Evolutionary conservation across 306 rosid species (phyloP).

Genomic region (Oemleria cerasiformis): DNA sequence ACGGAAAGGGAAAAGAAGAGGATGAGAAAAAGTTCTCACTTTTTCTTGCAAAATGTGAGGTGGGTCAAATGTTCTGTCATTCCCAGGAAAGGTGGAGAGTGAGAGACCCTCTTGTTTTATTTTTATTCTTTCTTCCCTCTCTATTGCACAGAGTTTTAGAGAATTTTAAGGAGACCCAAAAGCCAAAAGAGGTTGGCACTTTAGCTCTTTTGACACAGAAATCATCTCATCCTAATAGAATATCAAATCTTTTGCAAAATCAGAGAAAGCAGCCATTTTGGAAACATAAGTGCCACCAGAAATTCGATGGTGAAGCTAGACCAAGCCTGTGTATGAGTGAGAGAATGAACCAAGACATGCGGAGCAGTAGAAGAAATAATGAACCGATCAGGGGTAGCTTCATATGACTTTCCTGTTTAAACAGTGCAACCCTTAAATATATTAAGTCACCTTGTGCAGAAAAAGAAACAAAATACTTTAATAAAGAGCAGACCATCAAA

Average conservation of each 20-base stretch:
- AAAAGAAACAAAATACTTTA: not conserved
- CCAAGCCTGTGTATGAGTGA: not conserved
- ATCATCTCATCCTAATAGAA: not conserved
- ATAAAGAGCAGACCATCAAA: not conserved
- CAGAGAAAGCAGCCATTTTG: not conserved
- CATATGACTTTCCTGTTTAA: not conserved
- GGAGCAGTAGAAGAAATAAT: not conserved
- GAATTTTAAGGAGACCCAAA: too few species aligned
- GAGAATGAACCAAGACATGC: not conserved
- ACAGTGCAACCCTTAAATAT: not conserved
- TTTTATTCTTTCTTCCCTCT: constrained; percentile 14
- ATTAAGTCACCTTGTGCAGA: not conserved
- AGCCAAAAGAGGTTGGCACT: too few species aligned
- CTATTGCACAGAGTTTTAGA: constrained; percentile 5
- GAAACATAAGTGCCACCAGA: not conserved
- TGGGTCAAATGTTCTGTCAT: constrained; percentile 82
- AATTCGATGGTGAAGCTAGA: not conserved
- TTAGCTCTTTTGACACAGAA: too few species aligned
- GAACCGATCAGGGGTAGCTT: not conserved
- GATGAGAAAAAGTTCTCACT: constrained; percentile 32
- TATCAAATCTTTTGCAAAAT: not conserved
- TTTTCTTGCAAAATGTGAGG: constrained; percentile 70
- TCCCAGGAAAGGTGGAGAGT: constrained; percentile 40
- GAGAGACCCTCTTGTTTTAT: constrained; percentile 1
- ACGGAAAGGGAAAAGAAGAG: not conserved